Conservation (phyloP, 1,139 yeast genomes). For the Yamadazyma epiphylla region DNA sequence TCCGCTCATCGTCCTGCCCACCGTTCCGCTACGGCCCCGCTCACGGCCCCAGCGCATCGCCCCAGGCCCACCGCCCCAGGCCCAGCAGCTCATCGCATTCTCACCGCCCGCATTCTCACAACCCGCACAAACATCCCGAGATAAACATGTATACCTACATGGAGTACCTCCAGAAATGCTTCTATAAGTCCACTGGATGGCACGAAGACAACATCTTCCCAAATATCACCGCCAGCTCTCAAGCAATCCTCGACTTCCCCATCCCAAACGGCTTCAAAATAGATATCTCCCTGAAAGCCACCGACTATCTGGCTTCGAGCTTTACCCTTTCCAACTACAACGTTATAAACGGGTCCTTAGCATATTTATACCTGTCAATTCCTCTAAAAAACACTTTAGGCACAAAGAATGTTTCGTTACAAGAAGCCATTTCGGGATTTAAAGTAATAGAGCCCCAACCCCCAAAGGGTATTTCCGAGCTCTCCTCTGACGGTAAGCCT, state of each 20-base stretch:
- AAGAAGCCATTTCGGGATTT: constrained; percentile 78
- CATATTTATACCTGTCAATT: constrained; percentile 72
- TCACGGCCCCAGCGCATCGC: neutral
- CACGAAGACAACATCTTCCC: constrained; percentile 73
- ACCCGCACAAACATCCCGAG: no score
- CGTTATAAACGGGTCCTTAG: constrained; percentile 73
- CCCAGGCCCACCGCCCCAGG: neutral
- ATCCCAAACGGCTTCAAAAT: constrained; percentile 69
- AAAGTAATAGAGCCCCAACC: constrained; percentile 49
- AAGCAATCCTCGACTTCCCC: constrained; percentile 66
- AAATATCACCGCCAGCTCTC: constrained; percentile 66
- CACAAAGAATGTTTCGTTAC: constrained; percentile 56
- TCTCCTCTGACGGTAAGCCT: neutral
- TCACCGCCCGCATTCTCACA: neutral
- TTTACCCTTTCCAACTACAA: constrained; percentile 68
- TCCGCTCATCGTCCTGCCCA: no score
- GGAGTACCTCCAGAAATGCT: constrained; percentile 78
- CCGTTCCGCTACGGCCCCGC: no score
- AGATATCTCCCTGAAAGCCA: constrained; percentile 68
- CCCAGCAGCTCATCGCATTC: neutral
- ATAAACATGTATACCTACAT: constrained; percentile 78
- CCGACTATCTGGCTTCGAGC: constrained; percentile 71
- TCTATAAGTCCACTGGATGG: constrained; percentile 70
- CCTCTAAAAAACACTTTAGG: constrained; percentile 51
- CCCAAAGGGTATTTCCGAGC: neutral